phyloP scores from a whole-genome alignment of 2,329 filamentous ascomycete genomes.

The Botrytis aclada region DNA sequence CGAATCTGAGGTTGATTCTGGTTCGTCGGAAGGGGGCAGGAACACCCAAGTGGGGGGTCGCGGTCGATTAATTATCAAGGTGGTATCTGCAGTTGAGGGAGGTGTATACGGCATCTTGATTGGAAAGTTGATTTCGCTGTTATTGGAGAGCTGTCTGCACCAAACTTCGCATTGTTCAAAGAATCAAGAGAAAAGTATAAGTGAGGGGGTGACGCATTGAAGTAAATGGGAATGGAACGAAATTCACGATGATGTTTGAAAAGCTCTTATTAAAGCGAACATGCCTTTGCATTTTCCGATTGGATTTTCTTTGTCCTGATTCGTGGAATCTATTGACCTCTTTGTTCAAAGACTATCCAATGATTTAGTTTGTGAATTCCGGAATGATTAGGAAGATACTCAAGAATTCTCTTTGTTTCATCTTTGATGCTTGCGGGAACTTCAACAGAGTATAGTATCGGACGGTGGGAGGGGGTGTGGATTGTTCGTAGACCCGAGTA shows the following conservation, averaged over 20 bases:
- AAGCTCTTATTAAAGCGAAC: background rate
- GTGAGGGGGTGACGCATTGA: background rate
- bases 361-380: background rate
- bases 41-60: constrained; percentile 9
- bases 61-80: constrained; percentile 3
- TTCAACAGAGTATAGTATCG: background rate
- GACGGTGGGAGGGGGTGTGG: background rate
- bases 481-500: background rate
- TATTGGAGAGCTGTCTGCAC: background rate
- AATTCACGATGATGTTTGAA: background rate
- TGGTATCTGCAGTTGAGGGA: background rate
- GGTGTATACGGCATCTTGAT: background rate
- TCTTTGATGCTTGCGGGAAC: background rate
- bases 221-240: background rate
- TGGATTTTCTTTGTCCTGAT: background rate
- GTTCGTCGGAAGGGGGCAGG: background rate
- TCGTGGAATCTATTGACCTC: background rate
- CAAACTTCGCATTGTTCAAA: background rate
- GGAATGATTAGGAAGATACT: background rate
- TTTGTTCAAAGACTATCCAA: background rate
- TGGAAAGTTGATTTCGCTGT: background rate
- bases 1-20: background rate
- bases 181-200: background rate
- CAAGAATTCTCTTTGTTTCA: background rate
- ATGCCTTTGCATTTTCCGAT: background rate